phyloP scores from a whole-genome alignment of 106 monocot genomes.

The Acorus calamus region DNA sequence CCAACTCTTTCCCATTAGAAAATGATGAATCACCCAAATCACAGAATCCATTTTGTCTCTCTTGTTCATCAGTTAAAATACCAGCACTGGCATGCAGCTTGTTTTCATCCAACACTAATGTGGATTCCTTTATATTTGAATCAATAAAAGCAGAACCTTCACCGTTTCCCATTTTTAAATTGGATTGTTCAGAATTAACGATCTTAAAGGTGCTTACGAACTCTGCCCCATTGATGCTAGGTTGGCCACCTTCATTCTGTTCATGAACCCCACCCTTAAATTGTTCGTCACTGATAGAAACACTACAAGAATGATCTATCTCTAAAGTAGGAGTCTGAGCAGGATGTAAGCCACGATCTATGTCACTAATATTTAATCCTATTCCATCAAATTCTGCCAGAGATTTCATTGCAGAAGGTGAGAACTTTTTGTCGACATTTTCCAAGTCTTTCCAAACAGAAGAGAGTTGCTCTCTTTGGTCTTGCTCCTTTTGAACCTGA shows the following conservation, averaged over 20 bases:
- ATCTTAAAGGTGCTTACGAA: no score
- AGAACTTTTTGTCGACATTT: neutral
- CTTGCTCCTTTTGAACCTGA: constrained; percentile 9
- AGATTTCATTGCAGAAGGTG: neutral
- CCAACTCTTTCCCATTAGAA: no score
- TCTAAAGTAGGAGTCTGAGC: neutral
- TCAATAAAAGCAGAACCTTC: no score
- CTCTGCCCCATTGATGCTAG: no score
- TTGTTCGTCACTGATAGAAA: neutral
- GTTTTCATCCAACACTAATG: neutral
- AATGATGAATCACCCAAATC: neutral
- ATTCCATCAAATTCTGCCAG: neutral
- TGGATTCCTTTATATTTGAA: neutral
- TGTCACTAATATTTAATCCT: no score
- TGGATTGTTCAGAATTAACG: no score
- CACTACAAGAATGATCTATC: neutral
- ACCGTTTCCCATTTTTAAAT: no score
- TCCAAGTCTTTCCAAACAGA: neutral
- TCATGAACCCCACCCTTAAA: neutral
- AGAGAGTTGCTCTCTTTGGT: constrained; percentile 19
- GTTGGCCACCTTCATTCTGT: neutral
- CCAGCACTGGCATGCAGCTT: neutral
- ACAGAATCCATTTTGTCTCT: neutral
- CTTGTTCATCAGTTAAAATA: neutral
- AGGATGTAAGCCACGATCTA: no score